Evolutionary conservation across 2,329 filamentous ascomycete species (phyloP), one percentile per base, ranked within the genome.

Genomic region (Calonectria ilicicola): DNA sequence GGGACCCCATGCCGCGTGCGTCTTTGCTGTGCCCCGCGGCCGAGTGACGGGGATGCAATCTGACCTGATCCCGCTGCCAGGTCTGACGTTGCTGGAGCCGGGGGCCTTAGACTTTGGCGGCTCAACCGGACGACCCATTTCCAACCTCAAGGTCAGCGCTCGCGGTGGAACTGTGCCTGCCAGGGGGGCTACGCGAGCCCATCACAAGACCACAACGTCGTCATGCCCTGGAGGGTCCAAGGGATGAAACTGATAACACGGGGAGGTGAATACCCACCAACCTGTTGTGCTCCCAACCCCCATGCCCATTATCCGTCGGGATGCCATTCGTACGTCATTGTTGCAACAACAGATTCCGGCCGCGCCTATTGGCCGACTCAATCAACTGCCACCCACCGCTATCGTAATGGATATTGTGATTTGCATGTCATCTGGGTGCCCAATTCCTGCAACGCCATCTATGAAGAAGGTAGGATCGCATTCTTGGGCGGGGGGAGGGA

Each of bases 31-130:
- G 65, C 70, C 51, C 69, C 53, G 44, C 44, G 46, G 56, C 56
- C 56, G 47, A 65, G 64, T 51, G 58, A 58, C 65, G 65, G 69
- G 70, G 69, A 63, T 42, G 35, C 23, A 40, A 23, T 65, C 69
- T 71, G 69, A 68, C 64, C 69, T 71, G 69, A 71, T 71, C 65
- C 56, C 29, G 65, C 70, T 64, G 38, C 29, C 32, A 42, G 66
- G 56, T 44, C 67, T 53, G 42, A 58, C 47, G 64, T 56, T 66
- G 47, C n/a, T 65, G 40, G 49, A n/a, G 21, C 60, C 40, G 14
- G 38, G 38, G 58, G 35, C 3, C 42, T 47, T 65, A 32, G 49
- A 65, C 29, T 58, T 65, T 58, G 70, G 70, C 70, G 65, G 70
- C 70, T 72, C 65, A 68, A 47, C 58, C 58, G 58, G 32, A 63